A percentile compares a stretch with the other conserved stretches of the same genome.
These are phyloP conservation scores for Henningerozyma blattae DNA, from an alignment of 805 yeast species.

Conservation along the genomic window DNA sequence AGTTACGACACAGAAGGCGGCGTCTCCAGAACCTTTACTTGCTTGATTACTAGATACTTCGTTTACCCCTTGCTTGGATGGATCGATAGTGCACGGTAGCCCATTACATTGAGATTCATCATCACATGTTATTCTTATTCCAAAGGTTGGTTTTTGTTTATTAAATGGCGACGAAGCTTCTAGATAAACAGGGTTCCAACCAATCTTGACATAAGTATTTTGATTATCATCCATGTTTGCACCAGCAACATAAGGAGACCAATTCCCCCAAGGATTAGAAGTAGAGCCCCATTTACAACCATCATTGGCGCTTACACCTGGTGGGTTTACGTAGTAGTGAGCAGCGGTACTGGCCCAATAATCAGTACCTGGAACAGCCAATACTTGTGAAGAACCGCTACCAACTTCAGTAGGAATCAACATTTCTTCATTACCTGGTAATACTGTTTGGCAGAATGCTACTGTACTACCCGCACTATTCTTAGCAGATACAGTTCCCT, in stretches of 20 bases:
- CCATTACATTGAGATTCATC: constrained; percentile 61
- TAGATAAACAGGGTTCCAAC: constrained; percentile 82
- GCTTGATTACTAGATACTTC: constrained; percentile 32
- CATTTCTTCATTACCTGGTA: constrained; percentile 94
- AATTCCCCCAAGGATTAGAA: constrained; percentile 64
- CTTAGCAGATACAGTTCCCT: constrained; percentile 53
- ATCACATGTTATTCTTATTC: constrained; percentile 64
- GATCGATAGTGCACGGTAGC: constrained; percentile 74
- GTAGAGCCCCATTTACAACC: constrained; percentile 80
- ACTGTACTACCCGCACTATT: constrained; percentile 50
- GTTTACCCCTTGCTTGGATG: constrained; percentile 49
- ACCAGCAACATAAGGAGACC: constrained; percentile 93
- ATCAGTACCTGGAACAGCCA: constrained; percentile 78
- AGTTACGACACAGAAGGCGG: constrained; percentile 75
- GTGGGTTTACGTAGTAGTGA: constrained; percentile 75
- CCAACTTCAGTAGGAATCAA: constrained; percentile 64
- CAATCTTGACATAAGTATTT: constrained; percentile 71
- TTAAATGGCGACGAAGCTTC: constrained; percentile 46
- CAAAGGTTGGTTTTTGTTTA: constrained; percentile 48
- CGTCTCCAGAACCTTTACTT: constrained; percentile 49
- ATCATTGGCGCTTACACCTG: constrained; percentile 64
- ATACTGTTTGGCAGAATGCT: constrained; percentile 85
- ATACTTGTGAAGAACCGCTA: constrained; percentile 31
- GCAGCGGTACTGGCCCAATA: constrained; percentile 84
- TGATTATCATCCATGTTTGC: constrained; percentile 65